These are phyloP conservation scores for Metarhizium robertsii DNA, from an alignment of 2,329 filamentous ascomycete species.

Conservation along the genomic window DNA sequence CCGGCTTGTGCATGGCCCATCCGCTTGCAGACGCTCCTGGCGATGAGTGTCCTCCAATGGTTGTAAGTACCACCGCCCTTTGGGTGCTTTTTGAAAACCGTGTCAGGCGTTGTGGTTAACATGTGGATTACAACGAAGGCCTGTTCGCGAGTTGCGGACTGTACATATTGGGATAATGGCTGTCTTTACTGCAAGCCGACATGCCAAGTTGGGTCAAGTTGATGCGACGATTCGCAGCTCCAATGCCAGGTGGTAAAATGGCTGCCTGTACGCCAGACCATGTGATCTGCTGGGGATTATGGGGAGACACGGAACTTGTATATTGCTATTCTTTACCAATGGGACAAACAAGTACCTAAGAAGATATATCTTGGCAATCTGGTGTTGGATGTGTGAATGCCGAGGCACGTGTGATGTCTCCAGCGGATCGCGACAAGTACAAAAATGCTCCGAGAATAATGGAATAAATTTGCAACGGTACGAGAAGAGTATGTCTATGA, in stretches of 20 bases:
- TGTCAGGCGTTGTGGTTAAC: background rate
- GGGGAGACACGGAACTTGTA: too few species aligned
- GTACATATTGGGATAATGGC: background rate
- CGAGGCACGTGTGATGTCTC: too few species aligned
- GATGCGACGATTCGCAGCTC: background rate
- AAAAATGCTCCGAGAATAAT: too few species aligned
- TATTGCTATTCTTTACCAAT: too few species aligned
- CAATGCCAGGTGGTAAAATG: background rate
- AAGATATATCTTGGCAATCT: too few species aligned
- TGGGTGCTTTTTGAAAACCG: background rate
- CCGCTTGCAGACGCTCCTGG: too few species aligned
- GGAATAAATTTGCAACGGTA: too few species aligned
- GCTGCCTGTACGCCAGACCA: background rate
- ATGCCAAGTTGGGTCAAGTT: background rate
- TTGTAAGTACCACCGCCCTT: background rate
- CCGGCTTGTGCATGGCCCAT: background rate
- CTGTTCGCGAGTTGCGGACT: background rate
- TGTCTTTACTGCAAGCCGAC: background rate
- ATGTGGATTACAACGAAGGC: background rate
- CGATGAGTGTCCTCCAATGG: background rate
- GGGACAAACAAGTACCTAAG: too few species aligned
- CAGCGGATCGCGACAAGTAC: too few species aligned
- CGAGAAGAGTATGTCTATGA: too few species aligned
- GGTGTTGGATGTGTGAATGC: too few species aligned
- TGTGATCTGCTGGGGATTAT: too few species aligned